Percentiles rank a stretch among this genome's conserved stretches.
Conservation (phyloP, 495 filamentous ascomycete genomes). For the Hypomontagnella submonticulosa region DNA sequence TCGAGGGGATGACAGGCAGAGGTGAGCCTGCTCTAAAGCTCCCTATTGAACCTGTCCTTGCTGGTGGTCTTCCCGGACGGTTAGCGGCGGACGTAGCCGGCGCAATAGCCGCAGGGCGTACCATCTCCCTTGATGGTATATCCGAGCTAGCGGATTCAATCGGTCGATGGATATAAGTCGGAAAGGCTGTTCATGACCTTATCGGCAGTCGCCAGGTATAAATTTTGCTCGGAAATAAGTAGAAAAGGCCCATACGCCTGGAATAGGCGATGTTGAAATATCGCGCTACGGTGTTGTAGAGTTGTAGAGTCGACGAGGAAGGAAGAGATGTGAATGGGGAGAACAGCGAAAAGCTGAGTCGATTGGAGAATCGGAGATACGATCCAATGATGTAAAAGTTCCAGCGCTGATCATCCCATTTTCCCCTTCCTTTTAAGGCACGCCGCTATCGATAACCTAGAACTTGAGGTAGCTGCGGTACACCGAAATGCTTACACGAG, state of each 20-base stretch:
- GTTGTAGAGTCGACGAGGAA: neutral
- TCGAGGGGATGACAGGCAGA: constrained; percentile 46
- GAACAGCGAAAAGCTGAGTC: constrained; percentile 18
- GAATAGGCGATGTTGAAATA: neutral
- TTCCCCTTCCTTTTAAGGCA: constrained; percentile 17
- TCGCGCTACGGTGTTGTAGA: neutral
- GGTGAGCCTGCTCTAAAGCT: constrained; percentile 64
- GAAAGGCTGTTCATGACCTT: constrained; percentile 21
- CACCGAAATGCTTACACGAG: constrained; percentile 6
- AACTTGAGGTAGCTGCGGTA: neutral
- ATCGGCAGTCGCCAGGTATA: neutral
- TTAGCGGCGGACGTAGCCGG: constrained; percentile 42
- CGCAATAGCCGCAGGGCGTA: constrained; percentile 46
- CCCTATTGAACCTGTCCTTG: constrained; percentile 48
- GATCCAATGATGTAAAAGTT: constrained; percentile 39
- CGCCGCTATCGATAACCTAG: constrained; percentile 28
- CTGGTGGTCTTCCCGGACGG: constrained; percentile 31
- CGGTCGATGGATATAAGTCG: constrained; percentile 14
- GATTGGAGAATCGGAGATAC: constrained; percentile 39
- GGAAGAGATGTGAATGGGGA: constrained; percentile 3
- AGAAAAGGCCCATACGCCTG: constrained; percentile 15
- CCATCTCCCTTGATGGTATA: constrained; percentile 48
- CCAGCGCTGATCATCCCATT: constrained; percentile 21
- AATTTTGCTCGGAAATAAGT: neutral
- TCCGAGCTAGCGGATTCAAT: constrained; percentile 29